A percentile compares a stretch with the other conserved stretches of the same genome.
Evolutionary conservation across 2,329 filamentous ascomycete species (phyloP).

Genomic region (Akanthomyces uredinophilus): DNA sequence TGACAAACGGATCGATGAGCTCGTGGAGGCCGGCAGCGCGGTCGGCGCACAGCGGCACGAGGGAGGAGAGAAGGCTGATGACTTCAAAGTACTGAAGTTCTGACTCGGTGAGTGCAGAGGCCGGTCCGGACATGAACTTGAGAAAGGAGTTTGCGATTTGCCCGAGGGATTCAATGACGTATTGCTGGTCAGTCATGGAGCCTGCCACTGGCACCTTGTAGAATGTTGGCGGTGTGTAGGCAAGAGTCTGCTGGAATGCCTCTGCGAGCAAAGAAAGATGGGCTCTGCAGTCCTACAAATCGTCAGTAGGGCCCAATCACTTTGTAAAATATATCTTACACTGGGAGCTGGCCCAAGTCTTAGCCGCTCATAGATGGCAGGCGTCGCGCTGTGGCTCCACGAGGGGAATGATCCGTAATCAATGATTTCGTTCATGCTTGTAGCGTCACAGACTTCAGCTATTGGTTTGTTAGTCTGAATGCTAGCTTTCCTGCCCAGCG

Average conservation of each 20-base stretch:
- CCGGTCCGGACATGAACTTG: slow-evolving; percentile 31
- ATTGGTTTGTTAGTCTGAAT: background rate
- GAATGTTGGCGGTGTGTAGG: slow-evolving; percentile 43
- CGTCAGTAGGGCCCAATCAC: slow-evolving; percentile 16
- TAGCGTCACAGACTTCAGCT: slow-evolving; percentile 39
- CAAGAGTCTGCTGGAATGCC: slow-evolving; percentile 45
- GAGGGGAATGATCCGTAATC: slow-evolving; percentile 50
- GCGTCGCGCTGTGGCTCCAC: slow-evolving; percentile 34
- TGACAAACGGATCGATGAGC: slow-evolving; percentile 24
- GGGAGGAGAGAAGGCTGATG: slow-evolving; percentile 35
- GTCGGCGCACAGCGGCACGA: slow-evolving; percentile 27
- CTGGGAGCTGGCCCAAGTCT: slow-evolving; percentile 48
- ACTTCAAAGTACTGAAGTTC: slow-evolving; percentile 42
- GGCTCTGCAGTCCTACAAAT: slow-evolving; percentile 40
- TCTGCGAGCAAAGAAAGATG: slow-evolving; percentile 47
- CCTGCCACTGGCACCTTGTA: slow-evolving; percentile 43
- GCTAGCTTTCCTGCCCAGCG: too few species aligned
- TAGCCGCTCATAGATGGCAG: slow-evolving; percentile 39
- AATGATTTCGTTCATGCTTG: slow-evolving; percentile 37
- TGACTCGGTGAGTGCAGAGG: slow-evolving; percentile 32
- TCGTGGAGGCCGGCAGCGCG: slow-evolving; percentile 21
- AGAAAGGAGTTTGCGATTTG: slow-evolving; percentile 39
- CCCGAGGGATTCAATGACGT: slow-evolving; percentile 37
- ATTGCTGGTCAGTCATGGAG: slow-evolving; percentile 38
- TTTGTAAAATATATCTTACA: slow-evolving; percentile 31